Conservation (phyloP, 768 basidiomycete genomes). For the Ephemerocybe angulata region DNA sequence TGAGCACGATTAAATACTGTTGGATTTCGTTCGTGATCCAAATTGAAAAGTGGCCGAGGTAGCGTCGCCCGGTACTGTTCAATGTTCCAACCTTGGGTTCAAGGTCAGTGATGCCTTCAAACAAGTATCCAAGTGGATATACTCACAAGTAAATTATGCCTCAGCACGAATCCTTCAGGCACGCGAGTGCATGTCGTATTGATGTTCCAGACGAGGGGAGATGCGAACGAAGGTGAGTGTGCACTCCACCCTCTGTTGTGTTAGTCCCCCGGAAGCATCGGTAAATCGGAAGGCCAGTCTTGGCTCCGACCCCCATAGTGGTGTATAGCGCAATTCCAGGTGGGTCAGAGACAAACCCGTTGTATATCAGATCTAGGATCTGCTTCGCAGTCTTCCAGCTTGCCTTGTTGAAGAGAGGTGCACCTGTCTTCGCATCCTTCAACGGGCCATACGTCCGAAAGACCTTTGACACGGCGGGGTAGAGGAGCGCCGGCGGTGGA, state of each 20-base stretch:
- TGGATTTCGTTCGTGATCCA: slow-evolving; percentile 2
- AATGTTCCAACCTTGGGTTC: neutral
- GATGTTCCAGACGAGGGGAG: slow-evolving; percentile 22
- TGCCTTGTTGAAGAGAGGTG: slow-evolving; percentile 26
- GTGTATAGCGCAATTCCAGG: slow-evolving; percentile 24
- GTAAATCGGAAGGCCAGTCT: slow-evolving; percentile 21
- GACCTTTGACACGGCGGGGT: slow-evolving; percentile 20
- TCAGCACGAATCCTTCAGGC: slow-evolving; percentile 21
- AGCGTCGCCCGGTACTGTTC: neutral
- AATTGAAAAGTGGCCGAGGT: neutral
- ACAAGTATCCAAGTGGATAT: neutral
- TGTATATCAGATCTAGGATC: slow-evolving; percentile 23
- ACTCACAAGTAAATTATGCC: slow-evolving; percentile 27
- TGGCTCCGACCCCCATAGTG: slow-evolving; percentile 14
- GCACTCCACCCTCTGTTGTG: slow-evolving; percentile 32
- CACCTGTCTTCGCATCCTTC: slow-evolving; percentile 25
- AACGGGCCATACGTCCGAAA: slow-evolving; percentile 32
- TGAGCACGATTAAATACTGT: neutral
- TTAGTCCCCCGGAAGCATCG: slow-evolving; percentile 30
- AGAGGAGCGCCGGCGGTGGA: slow-evolving; percentile 29
- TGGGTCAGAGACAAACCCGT: slow-evolving; percentile 29
- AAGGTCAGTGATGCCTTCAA: neutral
- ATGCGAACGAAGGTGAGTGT: slow-evolving; percentile 23
- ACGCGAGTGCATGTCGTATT: slow-evolving; percentile 16
- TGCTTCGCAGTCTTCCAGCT: slow-evolving; percentile 29